phyloP scores from a whole-genome alignment of 208 protist species.

The Leishmania mexicana region DNA sequence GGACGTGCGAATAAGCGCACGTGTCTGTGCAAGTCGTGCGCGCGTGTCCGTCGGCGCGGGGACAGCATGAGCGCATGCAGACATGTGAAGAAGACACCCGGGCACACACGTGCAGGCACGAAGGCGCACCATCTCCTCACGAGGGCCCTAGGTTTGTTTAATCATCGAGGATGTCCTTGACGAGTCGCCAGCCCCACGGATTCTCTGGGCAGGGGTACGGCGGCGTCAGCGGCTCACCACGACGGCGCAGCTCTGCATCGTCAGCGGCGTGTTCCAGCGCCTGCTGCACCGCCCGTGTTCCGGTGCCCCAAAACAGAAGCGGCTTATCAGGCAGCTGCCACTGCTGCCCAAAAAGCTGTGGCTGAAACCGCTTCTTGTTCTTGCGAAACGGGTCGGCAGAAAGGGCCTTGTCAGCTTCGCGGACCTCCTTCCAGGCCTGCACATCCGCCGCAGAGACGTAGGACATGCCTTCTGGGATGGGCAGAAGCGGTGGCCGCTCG shows the following conservation, averaged over 20 bases:
- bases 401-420: conserved; percentile 46
- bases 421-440: conserved; percentile 60
- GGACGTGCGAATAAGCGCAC: background rate
- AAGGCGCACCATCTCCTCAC: background rate
- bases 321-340: conserved; percentile 81
- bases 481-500: conserved; percentile 79
- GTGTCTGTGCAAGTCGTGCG: too few species aligned
- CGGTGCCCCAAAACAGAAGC: conserved; percentile 88
- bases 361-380: conserved; percentile 44
- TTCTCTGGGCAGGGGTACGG: conserved; percentile 87
- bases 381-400: conserved; percentile 66
- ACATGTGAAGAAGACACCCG: background rate
- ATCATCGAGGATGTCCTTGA: conserved; percentile 78
- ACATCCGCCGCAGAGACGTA: conserved; percentile 85
- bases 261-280: conserved; percentile 83
- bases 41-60: background rate
- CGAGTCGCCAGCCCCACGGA: conserved; percentile 84
- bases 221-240: conserved; percentile 58
- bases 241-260: conserved; percentile 63
- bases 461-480: conserved; percentile 83
- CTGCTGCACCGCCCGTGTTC: conserved; percentile 76
- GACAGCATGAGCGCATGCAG: background rate
- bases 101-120: background rate
- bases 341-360: conserved; percentile 68
- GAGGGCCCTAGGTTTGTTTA: background rate